These are phyloP conservation scores for Panicum hallii DNA, from an alignment of 202 grass and related monocot species.

Conservation along the genomic window DNA sequence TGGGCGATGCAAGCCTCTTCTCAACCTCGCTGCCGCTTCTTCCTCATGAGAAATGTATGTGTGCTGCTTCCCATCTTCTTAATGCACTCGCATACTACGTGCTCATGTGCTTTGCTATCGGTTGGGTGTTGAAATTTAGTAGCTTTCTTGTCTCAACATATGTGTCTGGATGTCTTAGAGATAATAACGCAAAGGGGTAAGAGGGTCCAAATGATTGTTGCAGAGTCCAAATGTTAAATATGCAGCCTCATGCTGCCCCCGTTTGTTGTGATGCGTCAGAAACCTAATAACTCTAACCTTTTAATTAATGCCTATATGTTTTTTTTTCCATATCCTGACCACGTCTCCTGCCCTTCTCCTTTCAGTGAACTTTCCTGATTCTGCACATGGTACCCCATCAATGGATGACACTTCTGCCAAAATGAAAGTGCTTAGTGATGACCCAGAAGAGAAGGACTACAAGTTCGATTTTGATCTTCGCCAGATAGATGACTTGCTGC, in stretches of 20 bases:
- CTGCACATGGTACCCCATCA: conserved; percentile 50
- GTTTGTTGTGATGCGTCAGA: background rate
- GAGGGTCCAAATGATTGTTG: background rate
- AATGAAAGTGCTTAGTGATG: conserved; percentile 44
- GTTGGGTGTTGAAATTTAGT: too few species aligned
- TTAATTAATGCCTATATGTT: background rate
- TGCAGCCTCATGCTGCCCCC: background rate
- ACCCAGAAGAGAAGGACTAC: conserved; percentile 60
- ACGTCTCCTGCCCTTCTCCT: background rate
- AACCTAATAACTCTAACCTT: background rate
- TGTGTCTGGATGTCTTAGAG: background rate
- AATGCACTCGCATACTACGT: too few species aligned
- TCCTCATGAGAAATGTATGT: conserved; percentile 73
- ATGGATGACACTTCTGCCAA: conserved; percentile 57
- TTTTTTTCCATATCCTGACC: background rate
- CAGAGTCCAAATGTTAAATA: conserved; percentile 6
- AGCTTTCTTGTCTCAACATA: too few species aligned
- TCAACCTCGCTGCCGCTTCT: conserved; percentile 87
- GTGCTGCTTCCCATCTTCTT: background rate
- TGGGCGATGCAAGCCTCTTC: conserved; percentile 75
- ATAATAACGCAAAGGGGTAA: background rate
- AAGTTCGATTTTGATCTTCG: conserved; percentile 71
- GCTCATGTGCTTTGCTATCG: too few species aligned
- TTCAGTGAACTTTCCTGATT: conserved; percentile 63
- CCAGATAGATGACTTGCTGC: conserved; percentile 62